These are phyloP conservation scores for Pseudevernia furfuracea DNA, from an alignment of 495 filamentous ascomycete genomes.

Conservation along the genomic window DNA sequence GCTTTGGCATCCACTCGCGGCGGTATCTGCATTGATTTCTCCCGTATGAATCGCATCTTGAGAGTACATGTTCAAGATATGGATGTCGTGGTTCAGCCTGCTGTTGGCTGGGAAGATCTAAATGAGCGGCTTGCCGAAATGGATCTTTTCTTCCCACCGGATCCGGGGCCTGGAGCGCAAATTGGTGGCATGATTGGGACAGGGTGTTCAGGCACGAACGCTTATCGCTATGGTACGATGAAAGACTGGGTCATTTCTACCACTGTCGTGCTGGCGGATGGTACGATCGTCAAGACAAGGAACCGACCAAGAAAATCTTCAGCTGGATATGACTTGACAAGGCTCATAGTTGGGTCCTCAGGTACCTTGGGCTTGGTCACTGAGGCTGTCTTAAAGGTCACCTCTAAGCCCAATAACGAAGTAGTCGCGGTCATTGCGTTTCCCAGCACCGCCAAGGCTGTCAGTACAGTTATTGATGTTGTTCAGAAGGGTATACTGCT, in stretches of 20 bases:
- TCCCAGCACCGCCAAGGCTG: constrained; percentile 46
- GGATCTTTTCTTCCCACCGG: constrained; percentile 59
- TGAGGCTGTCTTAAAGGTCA: constrained; percentile 56
- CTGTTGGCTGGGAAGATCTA: constrained; percentile 55
- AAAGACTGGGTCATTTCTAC: constrained; percentile 59
- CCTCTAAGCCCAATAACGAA: constrained; percentile 53
- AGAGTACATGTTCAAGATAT: constrained; percentile 49
- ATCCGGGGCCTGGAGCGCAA: constrained; percentile 59
- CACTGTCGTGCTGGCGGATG: constrained; percentile 59
- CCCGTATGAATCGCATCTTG: constrained; percentile 55
- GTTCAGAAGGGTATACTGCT: constrained; percentile 56
- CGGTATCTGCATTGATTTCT: constrained; percentile 58
- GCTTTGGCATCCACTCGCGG: constrained; percentile 55
- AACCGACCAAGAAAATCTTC: constrained; percentile 59
- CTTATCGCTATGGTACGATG: constrained; percentile 63
- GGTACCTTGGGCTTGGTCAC: constrained; percentile 60
- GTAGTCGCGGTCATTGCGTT: constrained; percentile 59
- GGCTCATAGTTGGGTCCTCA: constrained; percentile 57
- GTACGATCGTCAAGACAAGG: constrained; percentile 56
- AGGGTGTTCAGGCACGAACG: constrained; percentile 57
- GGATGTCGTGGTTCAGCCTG: constrained; percentile 61
- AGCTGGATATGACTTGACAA: constrained; percentile 58
- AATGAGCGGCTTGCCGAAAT: constrained; percentile 50
- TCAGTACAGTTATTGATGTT: constrained; percentile 51
- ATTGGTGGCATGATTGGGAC: constrained; percentile 65